Conservation (phyloP, 768 basidiomycete species). For the Lanmaoa pseudosensibilis region DNA sequence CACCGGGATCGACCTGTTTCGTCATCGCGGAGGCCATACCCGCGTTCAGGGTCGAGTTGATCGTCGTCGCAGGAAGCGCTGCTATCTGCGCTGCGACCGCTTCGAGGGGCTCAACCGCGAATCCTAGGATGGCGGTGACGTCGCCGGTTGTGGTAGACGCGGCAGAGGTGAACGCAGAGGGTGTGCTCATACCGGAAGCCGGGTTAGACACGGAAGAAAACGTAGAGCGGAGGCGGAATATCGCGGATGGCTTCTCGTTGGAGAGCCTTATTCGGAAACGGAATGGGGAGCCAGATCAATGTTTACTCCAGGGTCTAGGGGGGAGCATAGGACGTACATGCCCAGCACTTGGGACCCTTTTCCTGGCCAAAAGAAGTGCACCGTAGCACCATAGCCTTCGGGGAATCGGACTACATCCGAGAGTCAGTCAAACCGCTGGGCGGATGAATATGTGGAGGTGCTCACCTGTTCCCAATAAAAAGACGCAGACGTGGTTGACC, state of each 20-base stretch:
- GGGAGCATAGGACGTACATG: slow-evolving; percentile 51
- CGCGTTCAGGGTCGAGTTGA: slow-evolving; percentile 25
- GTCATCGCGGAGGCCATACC: slow-evolving; percentile 9
- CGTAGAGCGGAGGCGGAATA: slow-evolving; percentile 76
- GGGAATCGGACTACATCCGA: slow-evolving; percentile 65
- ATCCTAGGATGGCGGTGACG: slow-evolving; percentile 73
- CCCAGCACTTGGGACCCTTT: slow-evolving; percentile 85
- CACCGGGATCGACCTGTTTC: slow-evolving; percentile 12
- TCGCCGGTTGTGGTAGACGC: slow-evolving; percentile 39
- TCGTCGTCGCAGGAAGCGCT: slow-evolving; percentile 37
- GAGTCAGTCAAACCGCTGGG: neutral
- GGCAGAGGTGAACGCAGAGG: slow-evolving; percentile 32
- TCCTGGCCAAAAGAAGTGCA: slow-evolving; percentile 85
- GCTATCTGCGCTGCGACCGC: slow-evolving; percentile 60
- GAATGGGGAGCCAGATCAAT: neutral
- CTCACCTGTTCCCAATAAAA: slow-evolving; percentile 75
- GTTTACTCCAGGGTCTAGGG: neutral
- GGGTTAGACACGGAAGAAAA: slow-evolving; percentile 42
- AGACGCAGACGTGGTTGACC: slow-evolving; percentile 86
- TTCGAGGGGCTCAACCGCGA: slow-evolving; percentile 75
- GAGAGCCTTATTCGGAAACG: slow-evolving; percentile 57
- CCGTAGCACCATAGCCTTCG: slow-evolving; percentile 78
- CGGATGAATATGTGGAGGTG: neutral
- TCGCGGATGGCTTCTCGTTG: slow-evolving; percentile 87
- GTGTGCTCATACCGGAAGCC: slow-evolving; percentile 31